Percentiles rank a stretch among this genome's conserved stretches.
These are phyloP conservation scores for Cladosporium sp. DNA, from an alignment of 2,329 filamentous ascomycete species.

Conservation along the genomic window DNA sequence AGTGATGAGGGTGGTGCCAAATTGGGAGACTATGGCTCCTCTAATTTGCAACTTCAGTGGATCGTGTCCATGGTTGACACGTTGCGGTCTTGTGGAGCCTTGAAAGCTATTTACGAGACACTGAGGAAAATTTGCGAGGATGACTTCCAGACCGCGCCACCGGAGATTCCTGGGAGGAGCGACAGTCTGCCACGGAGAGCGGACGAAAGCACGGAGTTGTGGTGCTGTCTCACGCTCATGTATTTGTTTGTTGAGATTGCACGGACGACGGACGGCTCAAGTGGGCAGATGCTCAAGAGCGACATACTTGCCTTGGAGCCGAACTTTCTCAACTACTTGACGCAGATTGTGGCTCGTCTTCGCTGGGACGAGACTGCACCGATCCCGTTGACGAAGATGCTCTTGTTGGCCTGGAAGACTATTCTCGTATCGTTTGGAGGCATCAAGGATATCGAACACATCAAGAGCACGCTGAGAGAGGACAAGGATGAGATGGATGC, in stretches of 20 bases:
- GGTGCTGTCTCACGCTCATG: slow-evolving; percentile 46
- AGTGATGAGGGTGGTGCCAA: slow-evolving; percentile 25
- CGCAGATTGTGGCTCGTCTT: slow-evolving; percentile 51
- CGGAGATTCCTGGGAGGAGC: slow-evolving; percentile 21
- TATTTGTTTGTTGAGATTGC: slow-evolving; percentile 47
- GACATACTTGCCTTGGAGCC: slow-evolving; percentile 44
- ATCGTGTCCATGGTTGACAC: slow-evolving; percentile 42
- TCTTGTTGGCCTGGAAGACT: slow-evolving; percentile 88
- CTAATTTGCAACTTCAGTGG: slow-evolving; percentile 40
- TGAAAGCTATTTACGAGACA: slow-evolving; percentile 37
- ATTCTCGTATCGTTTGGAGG: slow-evolving; percentile 82
- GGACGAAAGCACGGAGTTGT: slow-evolving; percentile 38
- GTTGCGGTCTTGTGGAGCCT: slow-evolving; percentile 36
- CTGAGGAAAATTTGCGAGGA: slow-evolving; percentile 31
- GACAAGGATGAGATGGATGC: slow-evolving; percentile 49
- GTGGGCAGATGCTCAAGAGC: slow-evolving; percentile 24
- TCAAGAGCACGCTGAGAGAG: slow-evolving; percentile 69
- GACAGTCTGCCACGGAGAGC: slow-evolving; percentile 23
- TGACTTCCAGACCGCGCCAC: slow-evolving; percentile 21
- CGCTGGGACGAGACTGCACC: slow-evolving; percentile 56
- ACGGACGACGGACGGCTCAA: slow-evolving; percentile 25
- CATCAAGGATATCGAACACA: slow-evolving; percentile 62
- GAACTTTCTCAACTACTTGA: slow-evolving; percentile 65
- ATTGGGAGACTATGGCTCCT: slow-evolving; percentile 29
- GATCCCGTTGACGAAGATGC: slow-evolving; percentile 49